Base-by-base conservation (phyloP, 306 rosid genomes). In the Styphnolobium japonicum region DNA sequence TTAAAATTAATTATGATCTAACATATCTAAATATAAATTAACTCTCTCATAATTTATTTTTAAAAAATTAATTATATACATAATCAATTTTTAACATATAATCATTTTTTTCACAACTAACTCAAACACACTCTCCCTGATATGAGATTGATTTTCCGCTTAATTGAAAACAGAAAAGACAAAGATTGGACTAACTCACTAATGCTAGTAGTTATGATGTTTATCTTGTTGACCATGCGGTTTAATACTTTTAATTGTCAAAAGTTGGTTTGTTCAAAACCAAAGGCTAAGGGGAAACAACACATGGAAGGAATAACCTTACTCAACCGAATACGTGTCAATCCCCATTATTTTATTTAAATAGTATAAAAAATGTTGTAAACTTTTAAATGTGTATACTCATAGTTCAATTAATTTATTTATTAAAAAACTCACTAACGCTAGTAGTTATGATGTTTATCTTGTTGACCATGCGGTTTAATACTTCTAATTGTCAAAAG, bases 371-470 rank as follows among this genome's bases (percentile, higher is more conserved):
- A 3, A 19, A 36, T 2, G n/a, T 4, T 37, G 70, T 16, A 64
- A 8, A 9, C 9, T 7, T 29, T 58, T 0, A 12, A 57, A 27
- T 27, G 39, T n/a, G n/a, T n/a, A n/a, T n/a, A n/a, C n/a, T n/a
- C n/a, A n/a, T n/a, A n/a, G n/a, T n/a, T n/a, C n/a, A n/a, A n/a
- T n/a, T n/a, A n/a, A n/a, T n/a, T n/a, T n/a, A n/a, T n/a, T n/a
- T n/a, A n/a, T n/a, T n/a, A n/a, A n/a, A n/a, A n/a, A 67, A 68
- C 76, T 19, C 82, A 78, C 37, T 67, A 56, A 39, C 10, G 64
- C 2, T 5, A 27, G 8, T 36, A 37, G 31, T 52, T 67, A 15
- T 25, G 23, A 70, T 16, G 60, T 57, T 14, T 71, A 10, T 11
- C 33, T 22, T 71, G 10, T 49, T 53, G 51, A 3, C 14, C 49